Percentiles rank a stretch among this genome's conserved stretches.
Conservation (phyloP, 2,329 filamentous ascomycete species). For the Diaporthe citrichinensis region DNA sequence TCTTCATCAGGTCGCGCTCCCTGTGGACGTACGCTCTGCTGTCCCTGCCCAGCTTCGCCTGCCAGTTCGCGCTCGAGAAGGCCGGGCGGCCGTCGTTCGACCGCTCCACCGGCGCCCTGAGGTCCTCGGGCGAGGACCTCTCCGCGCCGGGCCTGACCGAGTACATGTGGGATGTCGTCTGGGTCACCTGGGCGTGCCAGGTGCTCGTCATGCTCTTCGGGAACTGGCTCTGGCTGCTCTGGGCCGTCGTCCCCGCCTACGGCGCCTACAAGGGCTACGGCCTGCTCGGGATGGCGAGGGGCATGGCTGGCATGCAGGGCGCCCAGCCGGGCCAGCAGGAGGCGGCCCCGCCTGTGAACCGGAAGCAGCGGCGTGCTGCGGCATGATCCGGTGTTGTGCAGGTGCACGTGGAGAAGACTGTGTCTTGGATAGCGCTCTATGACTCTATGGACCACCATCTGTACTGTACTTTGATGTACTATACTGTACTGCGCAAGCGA, state of each 20-base stretch:
- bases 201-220: constrained; percentile 82
- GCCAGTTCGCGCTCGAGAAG: constrained; percentile 88
- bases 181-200: constrained; percentile 90
- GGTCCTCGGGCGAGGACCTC: constrained; percentile 87
- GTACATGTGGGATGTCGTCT: constrained; percentile 97
- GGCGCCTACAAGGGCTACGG: constrained; percentile 68
- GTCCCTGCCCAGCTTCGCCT: constrained; percentile 80
- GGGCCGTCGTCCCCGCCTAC: constrained; percentile 69
- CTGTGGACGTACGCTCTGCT: constrained; percentile 79
- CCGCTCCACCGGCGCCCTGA: constrained; percentile 74
- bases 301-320: constrained; percentile 64
- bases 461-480: constrained; percentile 15
- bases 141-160: constrained; percentile 90
- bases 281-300: constrained; percentile 67
- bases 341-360: constrained; percentile 61
- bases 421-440: background rate
- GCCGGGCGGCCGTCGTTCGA: constrained; percentile 85
- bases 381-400: constrained; percentile 49
- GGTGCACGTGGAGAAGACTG: background rate
- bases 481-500: constrained; percentile 49
- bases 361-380: constrained; percentile 67
- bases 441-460: constrained; percentile 12
- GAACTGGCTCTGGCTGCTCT: constrained; percentile 78
- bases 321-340: constrained; percentile 51
- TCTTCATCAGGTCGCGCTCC: constrained; percentile 75